phyloP scores from a whole-genome alignment of 2,329 filamentous ascomycete species.

The Trichophyton equinum region DNA sequence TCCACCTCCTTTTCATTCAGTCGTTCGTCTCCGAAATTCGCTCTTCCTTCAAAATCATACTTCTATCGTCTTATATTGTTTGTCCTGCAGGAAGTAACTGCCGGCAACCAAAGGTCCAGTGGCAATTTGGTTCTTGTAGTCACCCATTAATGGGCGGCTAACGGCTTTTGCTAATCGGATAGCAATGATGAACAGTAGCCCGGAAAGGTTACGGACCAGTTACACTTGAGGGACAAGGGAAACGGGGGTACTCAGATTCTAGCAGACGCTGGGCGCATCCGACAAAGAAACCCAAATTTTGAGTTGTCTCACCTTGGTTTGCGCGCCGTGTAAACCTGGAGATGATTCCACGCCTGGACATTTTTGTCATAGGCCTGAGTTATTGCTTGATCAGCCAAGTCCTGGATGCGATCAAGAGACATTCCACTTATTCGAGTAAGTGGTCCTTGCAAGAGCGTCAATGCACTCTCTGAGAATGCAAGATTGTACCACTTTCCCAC shows the following conservation, averaged over 20 bases:
- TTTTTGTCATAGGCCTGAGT: constrained; percentile 56
- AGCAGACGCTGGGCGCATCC: constrained; percentile 1
- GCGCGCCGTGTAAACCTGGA: constrained; percentile 34
- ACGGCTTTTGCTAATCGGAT: not conserved
- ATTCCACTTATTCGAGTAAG: constrained; percentile 54
- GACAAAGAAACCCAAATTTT: constrained; percentile 1
- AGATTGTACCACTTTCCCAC: constrained; percentile 77
- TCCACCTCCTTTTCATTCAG: not conserved
- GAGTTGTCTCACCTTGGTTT: constrained; percentile 20
- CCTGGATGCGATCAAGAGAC: constrained; percentile 49
- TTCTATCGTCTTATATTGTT: not conserved
- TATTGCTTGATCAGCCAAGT: constrained; percentile 51
- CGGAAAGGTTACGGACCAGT: constrained; percentile 1
- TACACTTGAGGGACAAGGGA: not conserved
- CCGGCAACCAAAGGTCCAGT: not conserved
- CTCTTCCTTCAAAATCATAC: not conserved
- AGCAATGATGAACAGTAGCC: not conserved
- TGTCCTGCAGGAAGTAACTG: not conserved
- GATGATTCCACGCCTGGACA: constrained; percentile 55
- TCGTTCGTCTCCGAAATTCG: not conserved
- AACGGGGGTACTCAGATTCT: constrained; percentile 1
- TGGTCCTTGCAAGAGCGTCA: constrained; percentile 60
- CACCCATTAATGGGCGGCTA: not conserved
- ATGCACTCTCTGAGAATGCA: constrained; percentile 58
- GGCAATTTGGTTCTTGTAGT: not conserved